phyloP scores from a whole-genome alignment of 108 stramenopile species.

The Skeletonema tropicum region DNA sequence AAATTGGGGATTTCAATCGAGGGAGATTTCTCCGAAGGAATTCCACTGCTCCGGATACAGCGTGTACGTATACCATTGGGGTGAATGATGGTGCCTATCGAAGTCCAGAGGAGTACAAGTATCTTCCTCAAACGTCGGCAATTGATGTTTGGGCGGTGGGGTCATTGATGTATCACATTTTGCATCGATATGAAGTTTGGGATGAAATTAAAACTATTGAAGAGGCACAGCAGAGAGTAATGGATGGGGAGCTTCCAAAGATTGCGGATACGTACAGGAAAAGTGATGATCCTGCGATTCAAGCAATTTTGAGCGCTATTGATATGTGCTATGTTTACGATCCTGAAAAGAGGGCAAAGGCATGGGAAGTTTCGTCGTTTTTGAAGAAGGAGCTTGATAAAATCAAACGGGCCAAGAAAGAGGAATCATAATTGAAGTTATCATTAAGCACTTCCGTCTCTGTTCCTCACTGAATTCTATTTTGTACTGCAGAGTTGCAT shows the following conservation, averaged over 20 bases:
- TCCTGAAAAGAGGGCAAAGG: conserved; percentile 25
- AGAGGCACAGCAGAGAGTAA: conserved; percentile 22
- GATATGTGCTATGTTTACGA: conserved; percentile 45
- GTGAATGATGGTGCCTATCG: conserved; percentile 46
- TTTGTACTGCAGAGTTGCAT: too few species aligned
- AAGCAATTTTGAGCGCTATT: conserved; percentile 26
- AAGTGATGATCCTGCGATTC: conserved; percentile 34
- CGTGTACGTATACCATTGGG: conserved; percentile 49
- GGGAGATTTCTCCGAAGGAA: conserved; percentile 38
- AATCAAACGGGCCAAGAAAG: neutral
- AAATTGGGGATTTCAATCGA: conserved; percentile 51
- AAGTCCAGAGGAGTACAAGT: conserved; percentile 48
- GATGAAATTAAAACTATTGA: neutral
- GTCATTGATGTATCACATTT: conserved; percentile 36
- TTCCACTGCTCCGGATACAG: conserved; percentile 17
- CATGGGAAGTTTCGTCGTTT: conserved; percentile 12
- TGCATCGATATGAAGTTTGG: conserved; percentile 38
- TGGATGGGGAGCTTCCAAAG: conserved; percentile 33
- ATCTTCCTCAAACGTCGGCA: conserved; percentile 37
- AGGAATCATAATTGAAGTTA: too few species aligned
- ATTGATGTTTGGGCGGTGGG: conserved; percentile 54
- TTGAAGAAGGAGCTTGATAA: conserved; percentile 2
- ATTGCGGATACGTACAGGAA: conserved; percentile 19
- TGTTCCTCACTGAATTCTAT: too few species aligned
- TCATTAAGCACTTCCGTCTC: too few species aligned